Evolutionary conservation across 495 filamentous ascomycete species (phyloP).

Genomic region (Tuber aestivum): DNA sequence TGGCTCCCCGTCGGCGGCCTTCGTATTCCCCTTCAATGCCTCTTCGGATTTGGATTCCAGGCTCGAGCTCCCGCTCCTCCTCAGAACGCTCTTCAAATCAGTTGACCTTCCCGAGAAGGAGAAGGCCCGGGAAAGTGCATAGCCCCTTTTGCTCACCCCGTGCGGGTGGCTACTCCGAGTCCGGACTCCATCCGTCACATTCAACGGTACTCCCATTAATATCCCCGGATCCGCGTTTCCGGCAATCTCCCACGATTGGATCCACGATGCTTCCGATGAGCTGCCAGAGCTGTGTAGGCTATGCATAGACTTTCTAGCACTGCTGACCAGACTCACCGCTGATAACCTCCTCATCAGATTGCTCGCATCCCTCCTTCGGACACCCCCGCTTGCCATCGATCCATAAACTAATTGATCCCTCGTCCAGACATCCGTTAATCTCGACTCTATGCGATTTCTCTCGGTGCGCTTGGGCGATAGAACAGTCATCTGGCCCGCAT

Average conservation of each 20-base stretch:
- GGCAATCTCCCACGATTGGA: conserved; percentile 21
- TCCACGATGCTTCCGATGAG: conserved; percentile 28
- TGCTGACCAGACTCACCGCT: conserved; percentile 33
- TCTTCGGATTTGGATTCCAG: not conserved
- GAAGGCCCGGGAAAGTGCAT: conserved; percentile 25
- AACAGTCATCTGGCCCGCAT: conserved; percentile 58
- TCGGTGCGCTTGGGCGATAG: conserved; percentile 66
- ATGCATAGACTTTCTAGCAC: conserved; percentile 34
- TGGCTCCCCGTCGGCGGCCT: not conserved
- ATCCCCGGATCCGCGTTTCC: conserved; percentile 15
- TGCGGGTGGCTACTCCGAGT: not conserved
- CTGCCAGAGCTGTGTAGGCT: conserved; percentile 35
- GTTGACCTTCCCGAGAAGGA: conserved; percentile 19
- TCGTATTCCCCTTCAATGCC: not conserved
- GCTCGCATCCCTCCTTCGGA: conserved; percentile 31
- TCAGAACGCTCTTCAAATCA: conserved; percentile 1
- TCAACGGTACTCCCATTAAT: conserved; percentile 16
- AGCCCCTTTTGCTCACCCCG: conserved; percentile 20
- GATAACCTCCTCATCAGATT: conserved; percentile 35
- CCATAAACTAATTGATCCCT: conserved; percentile 67
- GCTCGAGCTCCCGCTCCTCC: not conserved
- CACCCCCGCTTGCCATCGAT: conserved; percentile 20
- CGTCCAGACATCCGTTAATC: conserved; percentile 76
- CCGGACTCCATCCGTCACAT: conserved; percentile 11
- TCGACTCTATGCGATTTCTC: conserved; percentile 63